Conservation (phyloP, 1,284 basidiomycete genomes). For the Ganoderma leucocontextum region DNA sequence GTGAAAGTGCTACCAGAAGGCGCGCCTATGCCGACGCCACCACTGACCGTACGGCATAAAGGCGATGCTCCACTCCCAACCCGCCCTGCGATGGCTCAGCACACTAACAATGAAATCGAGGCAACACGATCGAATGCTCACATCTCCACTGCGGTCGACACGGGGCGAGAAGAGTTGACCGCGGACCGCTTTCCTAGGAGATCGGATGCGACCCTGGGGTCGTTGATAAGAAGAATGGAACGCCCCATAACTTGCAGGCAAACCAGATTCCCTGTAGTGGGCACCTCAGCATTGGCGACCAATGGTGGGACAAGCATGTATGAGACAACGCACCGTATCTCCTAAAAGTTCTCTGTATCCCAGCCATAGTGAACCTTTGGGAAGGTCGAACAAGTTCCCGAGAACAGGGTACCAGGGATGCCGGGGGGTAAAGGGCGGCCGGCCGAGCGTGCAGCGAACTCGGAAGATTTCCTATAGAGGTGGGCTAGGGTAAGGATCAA, state of each 20-base stretch:
- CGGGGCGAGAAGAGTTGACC: constrained; percentile 11
- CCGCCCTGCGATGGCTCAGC: not conserved
- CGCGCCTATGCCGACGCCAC: constrained; percentile 14
- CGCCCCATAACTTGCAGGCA: constrained; percentile 10
- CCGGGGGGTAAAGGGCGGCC: constrained; percentile 5
- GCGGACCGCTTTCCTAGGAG: constrained; percentile 15
- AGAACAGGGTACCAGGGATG: not conserved
- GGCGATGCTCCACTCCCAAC: constrained; percentile 13
- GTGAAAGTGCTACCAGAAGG: constrained; percentile 15
- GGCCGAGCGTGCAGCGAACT: not conserved
- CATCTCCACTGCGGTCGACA: not conserved
- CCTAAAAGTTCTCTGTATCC: constrained; percentile 4
- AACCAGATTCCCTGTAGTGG: not conserved
- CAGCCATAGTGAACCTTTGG: not conserved
- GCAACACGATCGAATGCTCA: not conserved
- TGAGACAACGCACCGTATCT: constrained; percentile 6
- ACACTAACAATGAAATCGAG: not conserved
- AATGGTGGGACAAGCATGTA: too few species aligned
- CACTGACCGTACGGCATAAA: constrained; percentile 13
- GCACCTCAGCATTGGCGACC: not conserved
- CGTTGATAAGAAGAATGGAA: constrained; percentile 11
- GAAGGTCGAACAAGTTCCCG: constrained; percentile 12
- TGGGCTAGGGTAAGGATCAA: not conserved
- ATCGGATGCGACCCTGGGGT: constrained; percentile 7
- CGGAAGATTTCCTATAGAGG: not conserved